Base-by-base conservation (phyloP, 371 early-diverging fungal genomes). In the Saksenaea oblongispora region DNA sequence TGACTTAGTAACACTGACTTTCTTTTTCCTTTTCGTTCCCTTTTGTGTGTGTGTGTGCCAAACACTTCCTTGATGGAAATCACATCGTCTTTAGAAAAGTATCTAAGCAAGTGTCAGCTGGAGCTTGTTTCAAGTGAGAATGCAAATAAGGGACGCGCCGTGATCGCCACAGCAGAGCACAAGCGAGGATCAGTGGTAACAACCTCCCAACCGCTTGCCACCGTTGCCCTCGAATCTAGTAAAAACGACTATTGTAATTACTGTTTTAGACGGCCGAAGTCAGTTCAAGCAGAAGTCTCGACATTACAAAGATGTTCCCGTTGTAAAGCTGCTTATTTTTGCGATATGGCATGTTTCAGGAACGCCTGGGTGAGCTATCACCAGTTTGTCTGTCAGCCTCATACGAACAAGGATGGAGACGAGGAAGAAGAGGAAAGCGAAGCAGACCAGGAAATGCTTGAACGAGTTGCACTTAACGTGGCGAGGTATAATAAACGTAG, bases 301-400 rank as follows among this genome's bases (percentile, higher is more conserved):
- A 66, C 73, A 8, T 61, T 76, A 5, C 78, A 81, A 56, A 71
- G 82, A 28, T 81, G 82, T 31, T 78, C 82, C n/a, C 76, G 70
- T n/a, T 81, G 82, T 34, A 76, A 78, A 35, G 51, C 68, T 26
- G 77, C 74, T 18, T 81, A 76, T 37, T 81, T 78, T 64, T 81
- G 82, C 54, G 74, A 76, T 24, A 73, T 73, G 66, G 65, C 51
- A 0, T 81, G 82, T 26, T 81, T 81, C 51, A 71, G 75, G 44
- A 81, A 81, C 35, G 82, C 82, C 28, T 81, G 82, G 82, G 55
- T 76, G 10, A 70, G 72, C 39, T 73, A 78, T 26, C 82, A 81
- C 73, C 82, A 81, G 31, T 81, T 63, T 61, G 75, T 73, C 4
- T 81, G 82, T 42, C 64, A 39, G 9, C 39, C 65, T 7, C 41